phyloP scores from a whole-genome alignment of 306 rosid genomes.

The Arachis hypogaea region DNA sequence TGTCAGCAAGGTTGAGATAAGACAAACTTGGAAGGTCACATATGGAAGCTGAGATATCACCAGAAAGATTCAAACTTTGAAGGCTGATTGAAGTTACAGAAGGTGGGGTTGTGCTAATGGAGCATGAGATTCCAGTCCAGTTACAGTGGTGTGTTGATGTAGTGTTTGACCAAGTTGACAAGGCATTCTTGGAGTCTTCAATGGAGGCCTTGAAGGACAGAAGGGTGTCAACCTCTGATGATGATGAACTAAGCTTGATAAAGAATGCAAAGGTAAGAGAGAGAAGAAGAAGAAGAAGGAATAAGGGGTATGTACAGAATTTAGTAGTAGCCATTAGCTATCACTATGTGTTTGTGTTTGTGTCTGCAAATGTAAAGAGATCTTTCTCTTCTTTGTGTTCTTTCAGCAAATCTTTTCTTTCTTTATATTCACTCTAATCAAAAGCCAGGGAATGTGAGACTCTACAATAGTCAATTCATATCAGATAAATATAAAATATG shows the following conservation, averaged over 20 bases:
- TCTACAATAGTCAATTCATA: conserved; percentile 11
- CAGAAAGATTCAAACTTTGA: conserved; percentile 80
- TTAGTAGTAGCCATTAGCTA: conserved; percentile 57
- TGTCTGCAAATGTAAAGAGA: conserved; percentile 32
- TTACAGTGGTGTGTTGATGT: conserved; percentile 65
- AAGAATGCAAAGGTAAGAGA: conserved; percentile 47
- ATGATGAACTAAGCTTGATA: conserved; percentile 49
- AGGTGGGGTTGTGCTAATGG: conserved; percentile 30
- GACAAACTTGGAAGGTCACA: conserved; percentile 68
- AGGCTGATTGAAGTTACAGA: conserved; percentile 70
- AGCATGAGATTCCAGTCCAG: conserved; percentile 87
- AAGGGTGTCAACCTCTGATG: conserved; percentile 60
- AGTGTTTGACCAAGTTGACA: conserved; percentile 76
- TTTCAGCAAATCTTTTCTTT: conserved; percentile 6
- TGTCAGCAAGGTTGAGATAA: conserved; percentile 84
- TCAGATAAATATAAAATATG: background rate
- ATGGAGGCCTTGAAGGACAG: conserved; percentile 78
- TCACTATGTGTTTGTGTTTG: background rate
- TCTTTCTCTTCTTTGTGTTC: conserved; percentile 37
- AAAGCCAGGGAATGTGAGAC: conserved; percentile 38
- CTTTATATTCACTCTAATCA: conserved; percentile 40
- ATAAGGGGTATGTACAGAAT: conserved; percentile 50
- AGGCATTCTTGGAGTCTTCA: conserved; percentile 62
- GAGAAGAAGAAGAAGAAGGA: conserved; percentile 37
- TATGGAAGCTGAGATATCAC: conserved; percentile 74